Evolutionary conservation across 2,329 filamentous ascomycete species (phyloP), one percentile per base, ranked within the genome.

Genomic region (Trichoderma hamatum): DNA sequence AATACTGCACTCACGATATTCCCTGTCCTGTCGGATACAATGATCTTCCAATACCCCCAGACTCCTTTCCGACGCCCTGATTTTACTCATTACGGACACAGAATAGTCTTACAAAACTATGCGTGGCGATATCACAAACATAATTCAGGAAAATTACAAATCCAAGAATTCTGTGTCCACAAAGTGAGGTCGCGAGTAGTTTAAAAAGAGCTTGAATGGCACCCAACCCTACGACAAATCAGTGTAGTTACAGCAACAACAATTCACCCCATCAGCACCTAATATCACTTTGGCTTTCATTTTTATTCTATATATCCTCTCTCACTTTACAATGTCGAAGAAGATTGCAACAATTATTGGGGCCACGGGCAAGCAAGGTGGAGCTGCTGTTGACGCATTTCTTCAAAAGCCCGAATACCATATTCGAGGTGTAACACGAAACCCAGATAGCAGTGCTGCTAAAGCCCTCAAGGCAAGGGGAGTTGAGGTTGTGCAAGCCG

Each of bases 351-450:
- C 56, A 28, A 55, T 67, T 28, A 21, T 61, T 30, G 65, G 65
- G 24, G 65, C 55, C 26, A 67, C 55, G 7, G 65, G 65, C 28
- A 60, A 67, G 16, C 73, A 75, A 56, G 74, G 73, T 63, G 65
- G 69, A 59, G 71, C 72, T n/a, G 72, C 74, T 19, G 69, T 64
- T 14, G 51, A 21, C 36, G 51, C 61, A 3, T 72, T 75, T 36
- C 71, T 74, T 24, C 34, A 70, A 16, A 58, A 70, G 2, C 64
- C 73, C 1, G 69, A 58, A 10, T 77, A 70, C 67, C 62, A 63
- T 13, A 67, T 77, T 46, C 74, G 76, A 10, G 76, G 66, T 30
- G 7, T 76, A 28, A 76, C 74, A 6, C 74, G 76, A 34, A 71
- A 74, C 62, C 24, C 72, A 2, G 49, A 64, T 19, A 46, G 43